Base-by-base conservation (phyloP, 2,329 filamentous ascomycete genomes). In the Iodosphaeria phyllophila region DNA sequence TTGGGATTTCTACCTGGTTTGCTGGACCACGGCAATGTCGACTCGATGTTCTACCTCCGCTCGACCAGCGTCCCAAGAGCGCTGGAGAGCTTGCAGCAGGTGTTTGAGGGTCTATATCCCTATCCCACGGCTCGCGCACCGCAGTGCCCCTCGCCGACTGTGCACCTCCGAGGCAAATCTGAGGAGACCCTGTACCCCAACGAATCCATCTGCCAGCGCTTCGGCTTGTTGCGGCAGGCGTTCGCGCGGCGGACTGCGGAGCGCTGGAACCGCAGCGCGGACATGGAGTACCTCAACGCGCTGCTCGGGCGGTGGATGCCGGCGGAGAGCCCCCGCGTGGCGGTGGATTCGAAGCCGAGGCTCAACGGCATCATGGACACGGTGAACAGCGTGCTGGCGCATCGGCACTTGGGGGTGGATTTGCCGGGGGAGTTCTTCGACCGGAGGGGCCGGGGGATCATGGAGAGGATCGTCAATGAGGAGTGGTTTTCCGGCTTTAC, bases 361-460 rank as follows among this genome's bases (percentile, higher is more conserved):
- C 58, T 95, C 8, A 83, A 73, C 5, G 89, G 89, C 26, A 75
- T 98, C 39, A 82, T 92, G 76, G 89, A 98, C 51, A 89, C 80
- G 0, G 65, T 95, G 41, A 95, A 93, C 44, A 70, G 80, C 5
- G 92, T 82, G 0, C 58, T 77, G 8, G 86, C 84, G 3, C 89
- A 95, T 44, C n/a, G n/a, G n/a, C n/a, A n/a, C n/a, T n/a, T n/a
- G n/a, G 80, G 79, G 0, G 67, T 76, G 0, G 64, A 65, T 8
- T 61, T 95, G 3, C 89, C 89, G 0, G 57, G 61, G 7, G 77
- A 83, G 33, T 95, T 98, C 48, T 95, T 95, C 49, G 82, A 93
- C 41, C 44, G 60, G 11, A 74, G 73, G 41, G 69, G 64, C 4
- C 61, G 69, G 24, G 58, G 60, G 4, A 75, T 83, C 31, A 67